Base-by-base conservation (phyloP, 805 yeast species). In the Lachancea sp. region DNA sequence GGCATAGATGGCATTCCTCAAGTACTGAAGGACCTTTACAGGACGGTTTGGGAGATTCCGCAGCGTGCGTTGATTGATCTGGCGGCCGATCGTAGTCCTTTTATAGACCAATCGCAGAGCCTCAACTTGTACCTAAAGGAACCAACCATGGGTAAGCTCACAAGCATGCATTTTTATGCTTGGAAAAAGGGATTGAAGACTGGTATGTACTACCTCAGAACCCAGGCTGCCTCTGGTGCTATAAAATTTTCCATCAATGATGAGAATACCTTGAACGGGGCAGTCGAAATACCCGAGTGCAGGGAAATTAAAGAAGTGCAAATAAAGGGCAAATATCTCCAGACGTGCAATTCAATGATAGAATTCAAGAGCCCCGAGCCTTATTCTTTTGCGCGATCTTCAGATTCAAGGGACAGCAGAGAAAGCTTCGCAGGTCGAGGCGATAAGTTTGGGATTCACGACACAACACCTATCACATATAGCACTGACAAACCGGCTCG, bases 141-240 rank as follows among this genome's bases (percentile, higher is more conserved):
- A 42, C 96, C 96, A 42, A 87, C 97, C 1, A 83, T 86, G 88
- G 94, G 95, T 55, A 90, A 90, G 64, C 74, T 89, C 56, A 89
- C 97, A 8, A 77, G 89, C 50, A 89, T 90, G 96, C 97, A 89
- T 63, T 89, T 89, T 71, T 87, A 89, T 61, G 96, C 95, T 29
- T 89, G 97, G 97, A 83, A 83, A 70, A 85, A 83, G 69, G 97
- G 97, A 41, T 73, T 89, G 54, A 89, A 89, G 73, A 89, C 97
- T 7, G 97, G 97, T 52, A 88, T 89, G 90, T 89, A 89, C 71
- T 89, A 89, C 63, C 71, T 89, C 63, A 79, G 97, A 65, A 88
- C 97, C 3, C 95, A 86, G 71, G 96, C 97, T 43, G 97, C 97
- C 21, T 77, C 96, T 25, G 83, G 95, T 36, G 96, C 97, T 36